Conservation (phyloP, 495 filamentous ascomycete species). For the Patellaria atrata region DNA sequence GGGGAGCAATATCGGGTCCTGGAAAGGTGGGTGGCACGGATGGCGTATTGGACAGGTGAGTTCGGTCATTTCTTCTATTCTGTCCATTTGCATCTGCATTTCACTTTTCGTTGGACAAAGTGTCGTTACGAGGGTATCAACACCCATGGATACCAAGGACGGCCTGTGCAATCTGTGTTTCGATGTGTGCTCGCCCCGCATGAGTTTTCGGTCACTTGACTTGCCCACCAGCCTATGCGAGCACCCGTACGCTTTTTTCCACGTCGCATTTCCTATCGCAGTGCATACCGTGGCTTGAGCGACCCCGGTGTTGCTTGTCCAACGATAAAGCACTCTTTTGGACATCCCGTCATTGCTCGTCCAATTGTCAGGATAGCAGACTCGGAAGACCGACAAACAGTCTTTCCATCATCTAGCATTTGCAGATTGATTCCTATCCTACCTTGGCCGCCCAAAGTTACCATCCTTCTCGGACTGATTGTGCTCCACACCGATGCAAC, state of each 20-base stretch:
- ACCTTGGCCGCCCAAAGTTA: too few species aligned
- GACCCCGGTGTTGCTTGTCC: too few species aligned
- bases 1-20: constrained; percentile 53
- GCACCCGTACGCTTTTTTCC: constrained; percentile 14
- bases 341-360: background rate
- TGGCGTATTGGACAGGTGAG: constrained; percentile 83
- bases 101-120: constrained; percentile 20
- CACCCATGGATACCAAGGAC: too few species aligned
- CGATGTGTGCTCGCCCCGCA: constrained; percentile 36
- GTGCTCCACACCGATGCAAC: too few species aligned
- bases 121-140: too few species aligned
- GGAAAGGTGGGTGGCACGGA: constrained; percentile 58
- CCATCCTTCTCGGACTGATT: too few species aligned
- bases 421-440: too few species aligned
- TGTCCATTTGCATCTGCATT: constrained; percentile 1
- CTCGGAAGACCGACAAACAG: too few species aligned
- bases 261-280: constrained; percentile 27
- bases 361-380: too few species aligned
- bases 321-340: too few species aligned
- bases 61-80: constrained; percentile 18
- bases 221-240: constrained; percentile 21
- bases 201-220: constrained; percentile 57
- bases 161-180: constrained; percentile 12
- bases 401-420: too few species aligned
- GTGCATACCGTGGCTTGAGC: too few species aligned